Base-by-base conservation (phyloP, 306 rosid species). In the Lathyrus oleraceus region DNA sequence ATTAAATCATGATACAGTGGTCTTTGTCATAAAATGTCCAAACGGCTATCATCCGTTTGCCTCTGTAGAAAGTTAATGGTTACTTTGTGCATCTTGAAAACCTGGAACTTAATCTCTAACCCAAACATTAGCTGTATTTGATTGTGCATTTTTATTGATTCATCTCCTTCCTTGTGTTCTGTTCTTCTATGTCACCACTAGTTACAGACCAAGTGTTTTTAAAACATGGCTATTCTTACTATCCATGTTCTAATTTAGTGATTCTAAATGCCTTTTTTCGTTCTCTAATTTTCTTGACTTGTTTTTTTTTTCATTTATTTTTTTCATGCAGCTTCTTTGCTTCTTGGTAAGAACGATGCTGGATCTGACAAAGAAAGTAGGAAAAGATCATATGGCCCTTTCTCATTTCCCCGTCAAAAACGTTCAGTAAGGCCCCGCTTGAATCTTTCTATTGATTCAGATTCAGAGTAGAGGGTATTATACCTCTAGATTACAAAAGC, bases 381-480 rank as follows among this genome's bases (percentile, higher is more conserved):
- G 79, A 88, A 76, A 70, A 81, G 96, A 77, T 87, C 97, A 23
- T 90, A 76, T 73, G 88, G 88, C 79, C 97, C 97, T n/a, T 86
- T 95, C 91, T 85, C 97, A 23, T 89, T 91, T 85, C 99, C 99
- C 79, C 97, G 96, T 72, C 99, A 95, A 77, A 95, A 87, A 79
- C 95, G 99, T 71, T 94, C 99, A 56, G 97, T 81, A 67, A 87
- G 96, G 82, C 89, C 84, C 2, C 90, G 91, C 40, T 44, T 84
- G 58, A 54, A 67, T 82, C 87, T 91, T 38, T 91, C 96, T 8
- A 89, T 95, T 42, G 87, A 81, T 82, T 89, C 96, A n/a, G 99
- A 91, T 81, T 89, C 97, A 0, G 96, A 89, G 71, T 91, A 94
- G 96, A 75, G 78, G 62, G 59, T 39, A 72, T 54, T 57, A 35